phyloP scores from a whole-genome alignment of 768 basidiomycete genomes.

The Mycena epipterygia region DNA sequence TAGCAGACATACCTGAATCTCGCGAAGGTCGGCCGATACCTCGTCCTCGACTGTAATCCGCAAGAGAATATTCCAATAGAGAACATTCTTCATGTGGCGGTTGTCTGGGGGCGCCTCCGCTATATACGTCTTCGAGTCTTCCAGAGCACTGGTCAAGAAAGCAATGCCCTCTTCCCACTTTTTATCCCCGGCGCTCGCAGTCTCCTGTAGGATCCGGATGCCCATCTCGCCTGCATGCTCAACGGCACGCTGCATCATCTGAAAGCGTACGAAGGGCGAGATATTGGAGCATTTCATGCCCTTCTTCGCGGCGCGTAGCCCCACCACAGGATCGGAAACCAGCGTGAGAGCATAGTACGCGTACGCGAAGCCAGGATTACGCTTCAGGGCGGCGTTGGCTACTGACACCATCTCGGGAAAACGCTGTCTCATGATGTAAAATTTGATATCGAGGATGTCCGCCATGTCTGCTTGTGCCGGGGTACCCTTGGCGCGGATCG shows the following conservation, averaged over 20 bases:
- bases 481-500: conserved; percentile 60
- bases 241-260: conserved; percentile 72
- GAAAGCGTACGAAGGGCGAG: conserved; percentile 68
- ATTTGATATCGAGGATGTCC: conserved; percentile 78
- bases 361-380: conserved; percentile 72
- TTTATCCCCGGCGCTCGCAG: conserved; percentile 52
- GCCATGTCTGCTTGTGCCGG: conserved; percentile 64
- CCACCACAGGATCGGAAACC: conserved; percentile 60
- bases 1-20: conserved; percentile 59
- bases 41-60: conserved; percentile 66
- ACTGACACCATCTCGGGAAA: conserved; percentile 62
- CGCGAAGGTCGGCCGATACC: conserved; percentile 61
- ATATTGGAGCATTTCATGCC: conserved; percentile 69
- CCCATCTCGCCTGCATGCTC: conserved; percentile 73
- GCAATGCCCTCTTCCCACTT: conserved; percentile 74
- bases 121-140: conserved; percentile 71
- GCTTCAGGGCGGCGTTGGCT: conserved; percentile 62
- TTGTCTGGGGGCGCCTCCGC: conserved; percentile 72
- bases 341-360: conserved; percentile 75
- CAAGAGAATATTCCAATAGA: conserved; percentile 72
- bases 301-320: conserved; percentile 74
- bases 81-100: conserved; percentile 68
- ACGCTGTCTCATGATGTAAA: conserved; percentile 61
- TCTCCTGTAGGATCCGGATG: conserved; percentile 60
- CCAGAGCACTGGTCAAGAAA: conserved; percentile 69